Evolutionary conservation across 2,329 filamentous ascomycete genomes (phyloP), one percentile per base, ranked within the genome.

Genomic region (Metarhizium sp.): DNA sequence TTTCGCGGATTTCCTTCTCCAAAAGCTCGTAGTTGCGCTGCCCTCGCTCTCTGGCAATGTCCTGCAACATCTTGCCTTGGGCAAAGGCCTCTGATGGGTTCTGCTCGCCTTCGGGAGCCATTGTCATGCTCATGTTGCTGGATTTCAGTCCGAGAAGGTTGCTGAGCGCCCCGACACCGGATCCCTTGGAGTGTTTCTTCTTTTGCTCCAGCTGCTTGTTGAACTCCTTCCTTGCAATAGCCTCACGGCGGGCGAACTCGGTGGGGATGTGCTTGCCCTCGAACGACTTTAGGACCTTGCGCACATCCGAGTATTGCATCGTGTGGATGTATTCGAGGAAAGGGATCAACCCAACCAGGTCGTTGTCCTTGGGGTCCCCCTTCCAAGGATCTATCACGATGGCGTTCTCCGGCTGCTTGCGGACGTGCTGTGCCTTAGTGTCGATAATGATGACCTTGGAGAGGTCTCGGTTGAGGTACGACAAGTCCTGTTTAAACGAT

Each of bases 241-340:
- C 88, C 76, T 97, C 92, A 55, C 94, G 85, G 54, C 86, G 84
- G 20, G 91, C 88, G 65, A 97, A 99, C 70, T 99, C 94, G 11
- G 81, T 80, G 4, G 94, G 90, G 56, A 99, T 96, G 64, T 92
- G 80, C 67, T 86, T 90, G 69, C 91, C 92, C 55, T 96, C 85
- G 65, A 95, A 96, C 0, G 88, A 92, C 73, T 88, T 90, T 68
- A 96, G 73, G 4, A 94, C 86, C 64, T 88, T 85, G 62, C 94
- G 88, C 14, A 95, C 88, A 65, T 99, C 94, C 53, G 85, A 79
- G 63, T 90, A 89, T 61, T 91, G 87, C 88, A 97, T 96, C 20
- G 91, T 94, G 61, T 91, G 90, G 61, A 99, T 84, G 72, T 96
- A 97, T 75, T 99, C 94, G 59, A 99, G 85, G 83, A 99, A 96